Evolutionary conservation across 202 grass and related monocot genomes (phyloP).

Genomic region (Elaeis oleifera): DNA sequence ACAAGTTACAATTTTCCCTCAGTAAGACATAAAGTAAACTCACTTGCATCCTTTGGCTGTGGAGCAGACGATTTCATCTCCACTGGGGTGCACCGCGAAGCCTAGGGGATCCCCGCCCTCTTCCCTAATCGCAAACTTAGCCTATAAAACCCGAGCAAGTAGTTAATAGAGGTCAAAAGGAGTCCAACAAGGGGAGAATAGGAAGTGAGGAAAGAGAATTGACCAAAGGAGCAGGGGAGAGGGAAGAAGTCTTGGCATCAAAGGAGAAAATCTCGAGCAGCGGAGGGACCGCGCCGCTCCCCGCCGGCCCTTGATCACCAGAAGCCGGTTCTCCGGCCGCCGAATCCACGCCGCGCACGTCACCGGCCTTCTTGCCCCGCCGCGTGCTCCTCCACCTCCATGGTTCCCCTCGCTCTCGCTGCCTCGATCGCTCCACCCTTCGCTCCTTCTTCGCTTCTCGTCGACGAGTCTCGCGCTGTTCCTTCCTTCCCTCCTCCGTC

Average conservation of each 20-base stretch:
- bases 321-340: slow-evolving; percentile 43
- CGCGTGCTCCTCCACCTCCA: slow-evolving; percentile 1
- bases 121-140: slow-evolving; percentile 30
- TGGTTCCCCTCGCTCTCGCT: slow-evolving; percentile 18
- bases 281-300: slow-evolving; percentile 22
- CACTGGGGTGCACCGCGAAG: slow-evolving; percentile 80
- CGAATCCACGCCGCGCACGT: slow-evolving; percentile 75
- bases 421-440: not conserved
- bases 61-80: slow-evolving; percentile 79
- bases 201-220: not conserved
- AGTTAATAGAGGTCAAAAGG: too few relatives aligned
- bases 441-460: not conserved
- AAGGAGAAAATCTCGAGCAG: slow-evolving; percentile 66
- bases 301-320: slow-evolving; percentile 42
- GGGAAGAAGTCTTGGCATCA: slow-evolving; percentile 45
- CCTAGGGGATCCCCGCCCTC: slow-evolving; percentile 38
- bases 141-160: slow-evolving; percentile 29
- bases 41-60: slow-evolving; percentile 79
- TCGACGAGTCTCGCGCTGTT: not conserved
- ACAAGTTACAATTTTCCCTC: too few relatives aligned
- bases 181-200: not conserved
- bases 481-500: slow-evolving; percentile 12
- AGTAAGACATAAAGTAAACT: slow-evolving; percentile 13
- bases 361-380: slow-evolving; percentile 24
- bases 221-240: slow-evolving; percentile 57